Evolutionary conservation across 2,329 filamentous ascomycete species (phyloP).

Genomic region (Colletotrichum sojae): DNA sequence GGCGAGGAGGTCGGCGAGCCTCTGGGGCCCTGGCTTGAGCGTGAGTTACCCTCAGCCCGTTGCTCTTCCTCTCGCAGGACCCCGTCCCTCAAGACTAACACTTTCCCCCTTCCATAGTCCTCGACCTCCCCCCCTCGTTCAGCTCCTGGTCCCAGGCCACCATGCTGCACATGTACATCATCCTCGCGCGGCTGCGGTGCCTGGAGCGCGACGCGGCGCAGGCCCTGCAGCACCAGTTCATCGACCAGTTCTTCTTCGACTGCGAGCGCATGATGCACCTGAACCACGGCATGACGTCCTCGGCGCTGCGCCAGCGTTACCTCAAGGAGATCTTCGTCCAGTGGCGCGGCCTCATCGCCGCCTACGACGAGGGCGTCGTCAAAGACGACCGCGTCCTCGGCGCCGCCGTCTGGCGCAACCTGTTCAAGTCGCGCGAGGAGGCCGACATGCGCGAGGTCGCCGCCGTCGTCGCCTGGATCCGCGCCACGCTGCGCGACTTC

Average conservation of each 20-base stretch:
- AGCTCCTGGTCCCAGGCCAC: conserved; percentile 96
- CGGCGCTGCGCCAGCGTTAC: conserved; percentile 73
- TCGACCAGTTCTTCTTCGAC: conserved; percentile 95
- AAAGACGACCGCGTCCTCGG: conserved; percentile 84
- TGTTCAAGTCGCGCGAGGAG: conserved; percentile 80
- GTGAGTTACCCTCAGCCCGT: conserved; percentile 63
- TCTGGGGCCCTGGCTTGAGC: conserved; percentile 84
- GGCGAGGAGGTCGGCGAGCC: conserved; percentile 88
- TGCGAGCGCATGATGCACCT: conserved; percentile 88
- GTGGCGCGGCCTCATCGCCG: conserved; percentile 88
- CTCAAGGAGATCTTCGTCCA: conserved; percentile 93
- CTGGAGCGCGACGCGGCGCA: conserved; percentile 78
- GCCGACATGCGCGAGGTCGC: conserved; percentile 66
- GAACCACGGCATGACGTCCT: conserved; percentile 78
- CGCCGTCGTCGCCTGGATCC: conserved; percentile 71
- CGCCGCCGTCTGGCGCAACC: conserved; percentile 91
- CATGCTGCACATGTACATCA: conserved; percentile 95
- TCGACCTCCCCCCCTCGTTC: conserved; percentile 88
- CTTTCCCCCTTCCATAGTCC: conserved; percentile 64
- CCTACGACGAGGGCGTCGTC: conserved; percentile 86
- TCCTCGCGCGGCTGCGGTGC: conserved; percentile 86
- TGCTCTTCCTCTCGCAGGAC: not conserved
- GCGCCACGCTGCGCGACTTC: conserved; percentile 61
- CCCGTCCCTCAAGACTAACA: not conserved
- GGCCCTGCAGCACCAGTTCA: conserved; percentile 89